Base-by-base conservation (phyloP, 202 grass and related monocot genomes). In the Zoysia matrella region DNA sequence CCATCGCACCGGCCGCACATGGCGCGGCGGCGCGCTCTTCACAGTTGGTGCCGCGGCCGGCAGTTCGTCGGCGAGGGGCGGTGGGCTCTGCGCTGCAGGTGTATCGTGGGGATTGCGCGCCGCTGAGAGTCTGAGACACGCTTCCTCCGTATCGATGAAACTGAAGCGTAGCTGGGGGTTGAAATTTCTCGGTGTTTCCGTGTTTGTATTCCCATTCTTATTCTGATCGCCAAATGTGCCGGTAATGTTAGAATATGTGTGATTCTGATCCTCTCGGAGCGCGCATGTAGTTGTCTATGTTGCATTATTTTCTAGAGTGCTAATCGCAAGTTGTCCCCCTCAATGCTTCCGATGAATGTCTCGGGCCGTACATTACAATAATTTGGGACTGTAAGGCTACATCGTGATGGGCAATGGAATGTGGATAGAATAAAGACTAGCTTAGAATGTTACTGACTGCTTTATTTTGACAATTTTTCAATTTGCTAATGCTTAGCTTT, bases 401-500 rank as follows among this genome's bases (percentile, higher is more conserved):
- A 54, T 54, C 30, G 30, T 36, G 30, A 36, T 36, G 30, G 30
- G 30, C 30, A 36, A 36, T 36, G 30, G 10, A 8, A 51, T 9
- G 49, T 51, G 53, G 53, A 56, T 12, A 56, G 9, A 56, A 56
- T 2, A 39, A 39, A 40, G 4, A 1, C 22, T 3, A 40, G 11
- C 8, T 3, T 63, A 63, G 22, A 63, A 8, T 11, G 30, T 63
- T 63, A 63, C 3, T 51, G 1, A 3, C 54, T 79, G 42, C 8
- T 77, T 64, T 30, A 36, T 62, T 8, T 60, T 60, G 0, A 42
- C 7, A 36, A 3, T 0, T 53, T 5, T 44, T 9, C 5, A 73
- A 4, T 36, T 76, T 72, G 42, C 44, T 92, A 14, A 72, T 68
- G 6, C 15, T 58, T 5, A n/a, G 0, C 15, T 39, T 86, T 81